These are phyloP conservation scores for Leccinum subgranulosum DNA, from an alignment of 768 basidiomycete species.

Conservation along the genomic window DNA sequence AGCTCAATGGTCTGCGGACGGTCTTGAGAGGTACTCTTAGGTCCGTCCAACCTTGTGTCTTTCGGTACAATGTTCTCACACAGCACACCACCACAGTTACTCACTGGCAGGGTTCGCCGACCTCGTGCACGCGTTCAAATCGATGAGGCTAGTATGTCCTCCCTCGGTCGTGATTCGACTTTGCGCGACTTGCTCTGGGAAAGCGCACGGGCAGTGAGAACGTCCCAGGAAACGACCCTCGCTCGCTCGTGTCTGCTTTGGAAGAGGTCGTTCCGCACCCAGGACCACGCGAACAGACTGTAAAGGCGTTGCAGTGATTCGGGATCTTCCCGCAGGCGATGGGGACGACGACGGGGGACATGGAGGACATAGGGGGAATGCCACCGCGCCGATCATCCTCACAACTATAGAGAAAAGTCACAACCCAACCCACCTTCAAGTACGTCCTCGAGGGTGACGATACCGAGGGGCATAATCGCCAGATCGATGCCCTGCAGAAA, in stretches of 20 bases:
- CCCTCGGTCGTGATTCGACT: constrained; percentile 32
- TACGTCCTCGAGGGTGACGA: no score
- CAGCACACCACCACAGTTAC: no score
- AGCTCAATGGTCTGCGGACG: constrained; percentile 19
- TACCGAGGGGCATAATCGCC: no score
- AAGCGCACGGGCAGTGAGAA: neutral
- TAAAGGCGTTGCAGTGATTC: constrained; percentile 45
- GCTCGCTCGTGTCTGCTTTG: constrained; percentile 33
- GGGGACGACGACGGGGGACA: neutral
- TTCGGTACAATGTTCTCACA: no score
- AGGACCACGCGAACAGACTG: constrained; percentile 25
- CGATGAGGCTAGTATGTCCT: constrained; percentile 38
- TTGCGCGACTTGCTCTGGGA: constrained; percentile 36
- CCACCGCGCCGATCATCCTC: constrained; percentile 70
- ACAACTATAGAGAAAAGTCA: no score
- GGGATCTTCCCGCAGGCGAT: constrained; percentile 5
- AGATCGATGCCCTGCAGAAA: no score
- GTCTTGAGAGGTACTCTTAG: constrained; percentile 71
- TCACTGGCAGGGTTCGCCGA: constrained; percentile 79
- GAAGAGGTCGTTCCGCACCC: constrained; percentile 14
- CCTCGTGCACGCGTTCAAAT: constrained; percentile 69
- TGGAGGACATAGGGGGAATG: constrained; percentile 18
- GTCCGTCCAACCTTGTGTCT: constrained; percentile 31
- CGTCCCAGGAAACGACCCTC: constrained; percentile 15
- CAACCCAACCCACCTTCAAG: no score